Percentiles rank a stretch among this genome's conserved stretches.
Evolutionary conservation across 2,329 filamentous ascomycete genomes (phyloP).

Genomic region (Aureobasidium sp.): DNA sequence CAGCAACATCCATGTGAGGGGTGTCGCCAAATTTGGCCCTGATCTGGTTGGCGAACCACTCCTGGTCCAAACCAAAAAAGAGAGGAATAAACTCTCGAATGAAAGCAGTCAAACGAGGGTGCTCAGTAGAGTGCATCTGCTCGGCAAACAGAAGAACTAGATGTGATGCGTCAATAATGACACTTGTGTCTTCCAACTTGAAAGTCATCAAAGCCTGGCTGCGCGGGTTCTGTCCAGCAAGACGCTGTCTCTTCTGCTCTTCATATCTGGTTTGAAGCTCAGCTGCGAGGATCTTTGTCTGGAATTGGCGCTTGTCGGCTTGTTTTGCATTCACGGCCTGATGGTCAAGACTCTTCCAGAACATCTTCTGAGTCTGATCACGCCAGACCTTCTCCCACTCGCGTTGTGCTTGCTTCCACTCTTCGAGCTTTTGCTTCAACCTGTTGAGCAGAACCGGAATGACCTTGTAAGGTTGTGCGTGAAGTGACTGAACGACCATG

Average conservation of each 20-base stretch:
- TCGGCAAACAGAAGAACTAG: slow-evolving; percentile 41
- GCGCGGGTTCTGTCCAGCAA: slow-evolving; percentile 23
- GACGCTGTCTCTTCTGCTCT: slow-evolving; percentile 70
- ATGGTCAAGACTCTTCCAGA: slow-evolving; percentile 93
- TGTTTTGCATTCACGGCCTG: slow-evolving; percentile 87
- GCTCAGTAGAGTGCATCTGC: slow-evolving; percentile 36
- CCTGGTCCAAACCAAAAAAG: slow-evolving; percentile 43
- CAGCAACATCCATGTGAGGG: slow-evolving; percentile 65
- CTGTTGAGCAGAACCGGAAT: slow-evolving; percentile 82
- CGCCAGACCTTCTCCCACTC: slow-evolving; percentile 99
- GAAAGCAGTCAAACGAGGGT: slow-evolving; percentile 39
- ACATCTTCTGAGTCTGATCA: slow-evolving; percentile 87
- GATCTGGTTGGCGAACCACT: slow-evolving; percentile 63
- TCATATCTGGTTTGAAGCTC: slow-evolving; percentile 90
- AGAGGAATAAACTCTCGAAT: slow-evolving; percentile 44
- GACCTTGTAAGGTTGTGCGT: slow-evolving; percentile 74
- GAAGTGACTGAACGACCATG: slow-evolving; percentile 81
- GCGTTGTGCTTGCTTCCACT: slow-evolving; percentile 93
- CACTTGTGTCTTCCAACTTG: slow-evolving; percentile 53
- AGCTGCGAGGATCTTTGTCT: slow-evolving; percentile 81
- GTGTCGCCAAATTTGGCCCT: slow-evolving; percentile 33
- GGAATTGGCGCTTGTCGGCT: slow-evolving; percentile 84
- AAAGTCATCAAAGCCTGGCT: slow-evolving; percentile 60
- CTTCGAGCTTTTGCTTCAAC: slow-evolving; percentile 92
- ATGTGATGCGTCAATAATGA: slow-evolving; percentile 46